Evolutionary conservation across 495 filamentous ascomycete species (phyloP).

Genomic region (Penicillium herquei): DNA sequence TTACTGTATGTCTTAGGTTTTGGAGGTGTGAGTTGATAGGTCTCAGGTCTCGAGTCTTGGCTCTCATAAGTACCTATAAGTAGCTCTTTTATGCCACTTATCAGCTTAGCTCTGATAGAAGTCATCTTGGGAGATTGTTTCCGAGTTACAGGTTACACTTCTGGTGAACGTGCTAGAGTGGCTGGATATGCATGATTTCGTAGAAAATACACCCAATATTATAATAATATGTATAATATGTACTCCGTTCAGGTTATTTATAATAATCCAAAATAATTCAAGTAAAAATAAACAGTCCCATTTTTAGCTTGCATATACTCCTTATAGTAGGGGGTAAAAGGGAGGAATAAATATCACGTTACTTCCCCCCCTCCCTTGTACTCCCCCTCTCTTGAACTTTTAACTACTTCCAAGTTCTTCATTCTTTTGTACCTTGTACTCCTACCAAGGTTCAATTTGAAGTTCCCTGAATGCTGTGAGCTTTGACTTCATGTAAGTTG

Average conservation of each 20-base stretch:
- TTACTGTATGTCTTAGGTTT: neutral
- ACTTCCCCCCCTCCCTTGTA: constrained; percentile 14
- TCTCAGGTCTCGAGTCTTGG: no score
- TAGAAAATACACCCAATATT: neutral
- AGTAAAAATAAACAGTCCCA: no score
- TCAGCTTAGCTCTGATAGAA: no score
- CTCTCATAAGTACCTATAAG: no score
- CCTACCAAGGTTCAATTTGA: neutral
- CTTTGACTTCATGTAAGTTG: constrained; percentile 2
- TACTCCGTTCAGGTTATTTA: no score
- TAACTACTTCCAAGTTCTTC: constrained; percentile 1
- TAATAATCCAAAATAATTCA: no score
- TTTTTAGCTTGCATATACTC: no score
- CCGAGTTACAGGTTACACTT: no score
- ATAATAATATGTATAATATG: neutral
- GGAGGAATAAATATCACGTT: constrained; percentile 21
- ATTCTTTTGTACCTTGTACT: constrained; percentile 4
- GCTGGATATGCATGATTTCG: neutral
- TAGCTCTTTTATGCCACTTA: no score
- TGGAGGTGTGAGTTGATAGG: no score
- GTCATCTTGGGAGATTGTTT: no score
- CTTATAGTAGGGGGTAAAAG: no score
- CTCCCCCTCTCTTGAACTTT: constrained; percentile 6
- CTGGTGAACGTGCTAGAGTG: neutral
- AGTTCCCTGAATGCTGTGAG: constrained; percentile 9